A percentile compares a stretch with the other conserved stretches of the same genome.
These are phyloP conservation scores for Protomyces arabidopsidicola DNA, from an alignment of 1,139 yeast genomes.

Conservation along the genomic window DNA sequence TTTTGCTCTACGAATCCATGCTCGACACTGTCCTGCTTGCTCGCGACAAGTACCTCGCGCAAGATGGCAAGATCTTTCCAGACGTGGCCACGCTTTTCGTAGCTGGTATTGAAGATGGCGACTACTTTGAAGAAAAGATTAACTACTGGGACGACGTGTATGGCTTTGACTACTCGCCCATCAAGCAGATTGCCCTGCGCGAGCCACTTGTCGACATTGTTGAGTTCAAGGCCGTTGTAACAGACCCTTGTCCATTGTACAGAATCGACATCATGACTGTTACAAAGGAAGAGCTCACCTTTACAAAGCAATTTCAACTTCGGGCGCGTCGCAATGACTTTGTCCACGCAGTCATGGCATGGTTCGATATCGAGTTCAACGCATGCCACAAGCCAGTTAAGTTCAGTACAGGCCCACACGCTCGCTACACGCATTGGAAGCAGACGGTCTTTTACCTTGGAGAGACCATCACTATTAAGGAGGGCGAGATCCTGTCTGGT, in stretches of 20 bases:
- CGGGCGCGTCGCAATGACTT: conserved; percentile 72
- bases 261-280: conserved; percentile 89
- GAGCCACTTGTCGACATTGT: conserved; percentile 96
- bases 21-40: conserved; percentile 93
- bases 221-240: conserved; percentile 68
- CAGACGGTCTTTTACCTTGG: conserved; percentile 86
- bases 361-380: conserved; percentile 93
- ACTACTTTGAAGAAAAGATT: conserved; percentile 86
- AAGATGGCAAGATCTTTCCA: conserved; percentile 90
- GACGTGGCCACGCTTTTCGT: conserved; percentile 86
- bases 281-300: conserved; percentile 73
- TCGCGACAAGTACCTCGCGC: conserved; percentile 80
- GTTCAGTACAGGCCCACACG: conserved; percentile 48
- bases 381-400: conserved; percentile 42
- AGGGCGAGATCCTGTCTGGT: conserved; percentile 73
- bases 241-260: conserved; percentile 64
- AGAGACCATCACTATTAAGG: conserved; percentile 71
- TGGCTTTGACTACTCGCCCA: conserved; percentile 86
- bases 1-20: conserved; percentile 93
- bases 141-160: conserved; percentile 96
- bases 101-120: conserved; percentile 93
- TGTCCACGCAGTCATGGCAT: conserved; percentile 83
- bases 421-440: conserved; percentile 67
- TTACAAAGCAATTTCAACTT: conserved; percentile 60
- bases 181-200: conserved; percentile 68